A percentile compares a stretch with the other conserved stretches of the same genome.
phyloP scores from a whole-genome alignment of 1,284 basidiomycete genomes.

The Cronartium ribicola region DNA sequence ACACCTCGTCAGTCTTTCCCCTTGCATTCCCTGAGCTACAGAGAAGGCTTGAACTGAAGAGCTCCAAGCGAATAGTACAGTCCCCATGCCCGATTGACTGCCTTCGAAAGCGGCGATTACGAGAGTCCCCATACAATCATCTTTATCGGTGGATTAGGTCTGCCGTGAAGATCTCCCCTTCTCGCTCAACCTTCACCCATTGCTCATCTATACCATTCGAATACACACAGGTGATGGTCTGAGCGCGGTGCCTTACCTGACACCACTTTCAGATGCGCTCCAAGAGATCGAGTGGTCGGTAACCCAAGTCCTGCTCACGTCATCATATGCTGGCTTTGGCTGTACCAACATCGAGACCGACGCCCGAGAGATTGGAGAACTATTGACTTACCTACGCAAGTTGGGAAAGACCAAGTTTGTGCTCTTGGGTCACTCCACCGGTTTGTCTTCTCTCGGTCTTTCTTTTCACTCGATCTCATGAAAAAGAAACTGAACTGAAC shows the following conservation, averaged over 20 bases:
- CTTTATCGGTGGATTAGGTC: slow-evolving; percentile 34
- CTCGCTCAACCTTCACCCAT: neutral
- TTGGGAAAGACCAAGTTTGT: slow-evolving; percentile 25
- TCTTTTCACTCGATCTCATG: neutral
- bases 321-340: slow-evolving; percentile 35
- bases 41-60: no score
- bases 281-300: slow-evolving; percentile 17
- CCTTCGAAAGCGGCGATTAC: slow-evolving; percentile 31
- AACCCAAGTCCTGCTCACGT: slow-evolving; percentile 21
- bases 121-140: slow-evolving; percentile 6
- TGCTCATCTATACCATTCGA: neutral
- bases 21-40: no score
- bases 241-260: slow-evolving; percentile 17
- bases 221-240: slow-evolving; percentile 21
- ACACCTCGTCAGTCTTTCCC: no score
- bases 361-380: slow-evolving; percentile 3
- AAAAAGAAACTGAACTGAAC: neutral
- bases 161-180: no score
- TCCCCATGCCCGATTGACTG: slow-evolving; percentile 20
- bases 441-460: neutral
- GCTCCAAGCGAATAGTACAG: no score
- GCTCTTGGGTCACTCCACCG: slow-evolving; percentile 34
- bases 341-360: slow-evolving; percentile 13
- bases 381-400: slow-evolving; percentile 6
- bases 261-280: slow-evolving; percentile 10